Evolutionary conservation across 352 stramenopile species (phyloP), one percentile per base, ranked within the genome.

Genomic region (Pythium sp.): DNA sequence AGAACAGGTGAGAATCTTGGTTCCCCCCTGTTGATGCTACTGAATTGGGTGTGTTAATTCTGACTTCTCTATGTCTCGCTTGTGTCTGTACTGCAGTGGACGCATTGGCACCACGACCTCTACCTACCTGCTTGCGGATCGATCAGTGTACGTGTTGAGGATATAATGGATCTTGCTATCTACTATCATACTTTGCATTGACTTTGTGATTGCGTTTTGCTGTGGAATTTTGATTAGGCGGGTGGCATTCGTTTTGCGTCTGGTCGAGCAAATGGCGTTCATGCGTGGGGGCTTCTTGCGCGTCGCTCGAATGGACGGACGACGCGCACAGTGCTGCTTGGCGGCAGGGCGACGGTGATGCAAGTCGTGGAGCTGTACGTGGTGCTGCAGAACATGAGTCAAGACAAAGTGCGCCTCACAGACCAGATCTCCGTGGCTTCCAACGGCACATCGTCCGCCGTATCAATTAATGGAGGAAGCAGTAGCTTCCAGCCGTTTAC

Each of bases 281-380:
- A 56, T 47, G 59, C 78, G 5, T 89, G 81, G 81, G 76, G 71
- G 2, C 60, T 81, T 34, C 70, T 89, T 14, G 76, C 77, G 54
- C 79, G 70, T 32, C 79, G 81, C 2, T 89, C 81, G 1, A 89
- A 89, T 36, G 81, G 81, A 20, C 79, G 72, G 36, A 89, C 81
- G 20, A 89, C 79, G 32, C 74, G 81, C 5, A 83, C 81, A 0
- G 79, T 89, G 30, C 58, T 89, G 24, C 59, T 83, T 24, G 72
- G 76, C 15, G 73, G 79, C 58, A 76, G 76, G 46, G 74, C 78
- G 9, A 72, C 75, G 0, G 79, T 85, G 22, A 82, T 79, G 67
- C 81, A 89, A 65, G 76, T 89, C 53, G 78, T 87, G 24, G 75
- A 87, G 66, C 70, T 89, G 20, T 79, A 80, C 61, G 46, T 89